Evolutionary conservation across 208 protist genomes (phyloP).

Genomic region (Trichomonas vaginalis): DNA sequence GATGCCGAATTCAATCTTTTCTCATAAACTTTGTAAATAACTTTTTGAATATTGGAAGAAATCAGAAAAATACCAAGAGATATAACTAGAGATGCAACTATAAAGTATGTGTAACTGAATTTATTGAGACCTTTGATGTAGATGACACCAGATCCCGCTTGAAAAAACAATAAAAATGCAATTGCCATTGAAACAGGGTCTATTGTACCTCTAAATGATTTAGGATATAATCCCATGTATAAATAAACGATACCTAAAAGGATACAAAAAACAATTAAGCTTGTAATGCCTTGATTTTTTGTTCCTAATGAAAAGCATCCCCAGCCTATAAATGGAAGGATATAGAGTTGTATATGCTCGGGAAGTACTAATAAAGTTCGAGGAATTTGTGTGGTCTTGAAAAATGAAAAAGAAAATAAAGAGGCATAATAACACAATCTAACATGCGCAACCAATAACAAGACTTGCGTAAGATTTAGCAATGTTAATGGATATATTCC

Average conservation of each 20-base stretch:
- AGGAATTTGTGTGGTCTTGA: neutral
- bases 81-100: neutral
- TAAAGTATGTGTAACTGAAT: neutral
- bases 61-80: neutral
- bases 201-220: neutral
- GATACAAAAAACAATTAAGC: neutral
- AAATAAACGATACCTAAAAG: neutral
- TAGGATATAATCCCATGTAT: neutral
- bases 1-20: neutral
- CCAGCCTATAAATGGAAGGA: neutral
- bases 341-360: neutral
- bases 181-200: neutral
- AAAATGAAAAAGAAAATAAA: neutral
- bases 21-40: neutral
- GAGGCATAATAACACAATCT: neutral
- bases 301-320: neutral
- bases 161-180: neutral
- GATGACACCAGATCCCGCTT: neutral
- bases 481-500: neutral
- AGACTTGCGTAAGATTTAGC: neutral
- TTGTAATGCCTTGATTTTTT: neutral
- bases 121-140: neutral
- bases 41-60: neutral
- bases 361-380: neutral
- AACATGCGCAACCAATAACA: neutral